These are phyloP conservation scores for Setomelanomma holmii DNA, from an alignment of 2,329 filamentous ascomycete species.

Conservation along the genomic window DNA sequence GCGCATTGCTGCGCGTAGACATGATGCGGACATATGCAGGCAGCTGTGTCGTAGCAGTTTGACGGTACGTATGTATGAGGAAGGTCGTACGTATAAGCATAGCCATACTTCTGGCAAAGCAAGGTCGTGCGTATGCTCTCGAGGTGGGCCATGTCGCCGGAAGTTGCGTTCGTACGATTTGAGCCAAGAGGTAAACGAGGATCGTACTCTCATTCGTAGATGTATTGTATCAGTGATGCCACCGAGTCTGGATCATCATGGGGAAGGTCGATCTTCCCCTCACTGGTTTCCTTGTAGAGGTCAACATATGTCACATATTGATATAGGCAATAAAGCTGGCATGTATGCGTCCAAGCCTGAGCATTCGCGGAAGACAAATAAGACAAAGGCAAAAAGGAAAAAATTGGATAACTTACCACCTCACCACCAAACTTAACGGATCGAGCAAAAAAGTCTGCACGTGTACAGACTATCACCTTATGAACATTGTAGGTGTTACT, in stretches of 20 bases:
- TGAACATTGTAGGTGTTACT: conserved; percentile 16
- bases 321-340: no score
- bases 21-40: conserved; percentile 2
- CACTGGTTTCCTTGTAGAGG: conserved; percentile 9
- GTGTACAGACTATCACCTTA: conserved; percentile 16
- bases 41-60: background rate
- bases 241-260: conserved; percentile 19
- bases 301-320: no score
- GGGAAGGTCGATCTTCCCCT: conserved; percentile 12
- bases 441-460: conserved; percentile 12
- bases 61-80: background rate
- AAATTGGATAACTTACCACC: conserved; percentile 3
- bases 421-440: conserved; percentile 16
- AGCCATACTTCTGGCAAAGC: background rate
- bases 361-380: no score
- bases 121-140: background rate
- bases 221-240: conserved; percentile 19
- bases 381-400: no score
- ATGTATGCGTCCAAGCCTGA: no score
- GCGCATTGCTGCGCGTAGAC: background rate
- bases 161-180: background rate
- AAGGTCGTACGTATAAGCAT: background rate
- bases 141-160: background rate
- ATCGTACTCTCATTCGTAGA: conserved; percentile 28
- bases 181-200: background rate